Conservation (phyloP, 2,329 filamentous ascomycete genomes). For the Drechmeria coniospora region DNA sequence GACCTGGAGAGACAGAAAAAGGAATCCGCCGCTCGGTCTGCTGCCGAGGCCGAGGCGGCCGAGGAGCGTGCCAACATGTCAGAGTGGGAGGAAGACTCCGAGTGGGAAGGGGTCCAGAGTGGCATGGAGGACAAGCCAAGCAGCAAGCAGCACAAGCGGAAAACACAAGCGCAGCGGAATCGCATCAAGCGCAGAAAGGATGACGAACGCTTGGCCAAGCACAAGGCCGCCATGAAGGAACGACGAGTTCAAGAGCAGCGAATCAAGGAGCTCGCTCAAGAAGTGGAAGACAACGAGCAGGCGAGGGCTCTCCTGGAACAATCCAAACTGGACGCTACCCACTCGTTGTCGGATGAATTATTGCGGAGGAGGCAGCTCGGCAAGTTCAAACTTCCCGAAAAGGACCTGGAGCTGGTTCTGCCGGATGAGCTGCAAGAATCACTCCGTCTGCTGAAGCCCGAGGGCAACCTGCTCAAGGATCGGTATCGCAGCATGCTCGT, state of each 20-base stretch:
- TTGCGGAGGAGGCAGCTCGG: conserved; percentile 61
- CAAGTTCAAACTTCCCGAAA: conserved; percentile 58
- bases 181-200: conserved; percentile 79
- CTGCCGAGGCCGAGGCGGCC: conserved; percentile 59
- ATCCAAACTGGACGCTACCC: too few relatives aligned
- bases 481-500: conserved; percentile 80
- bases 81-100: conserved; percentile 74
- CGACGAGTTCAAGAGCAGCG: conserved; percentile 56
- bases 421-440: conserved; percentile 74
- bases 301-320: conserved; percentile 28
- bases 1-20: conserved; percentile 50
- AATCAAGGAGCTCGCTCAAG: conserved; percentile 55
- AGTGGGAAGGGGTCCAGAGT: conserved; percentile 82
- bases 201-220: conserved; percentile 60
- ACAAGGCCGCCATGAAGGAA: conserved; percentile 60
- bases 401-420: conserved; percentile 65
- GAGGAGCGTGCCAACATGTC: conserved; percentile 50
- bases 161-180: conserved; percentile 77
- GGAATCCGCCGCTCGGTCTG: conserved; percentile 53
- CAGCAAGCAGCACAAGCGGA: conserved; percentile 61
- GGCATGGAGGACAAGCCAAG: conserved; percentile 52
- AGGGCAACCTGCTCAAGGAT: conserved; percentile 89
- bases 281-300: conserved; percentile 42
- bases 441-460: conserved; percentile 69
- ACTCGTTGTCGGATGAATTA: conserved; percentile 44